These are phyloP conservation scores for Scheffersomyces parashehatae DNA, from an alignment of 1,139 yeast species.

Conservation along the genomic window DNA sequence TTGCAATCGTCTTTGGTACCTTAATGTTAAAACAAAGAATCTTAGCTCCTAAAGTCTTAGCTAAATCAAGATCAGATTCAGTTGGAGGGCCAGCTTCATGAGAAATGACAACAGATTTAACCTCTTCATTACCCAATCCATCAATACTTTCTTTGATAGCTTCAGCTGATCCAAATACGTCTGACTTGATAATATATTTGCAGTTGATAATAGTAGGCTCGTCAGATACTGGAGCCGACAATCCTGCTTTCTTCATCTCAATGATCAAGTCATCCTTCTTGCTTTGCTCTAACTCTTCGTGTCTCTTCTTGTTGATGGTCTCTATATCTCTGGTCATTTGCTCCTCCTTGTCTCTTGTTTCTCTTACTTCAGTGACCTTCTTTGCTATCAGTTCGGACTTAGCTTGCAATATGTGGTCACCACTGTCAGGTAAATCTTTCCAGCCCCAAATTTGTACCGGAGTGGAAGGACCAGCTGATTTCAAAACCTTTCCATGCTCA, in stretches of 20 bases:
- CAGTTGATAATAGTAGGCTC: constrained; percentile 35
- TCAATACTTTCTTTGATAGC: constrained; percentile 72
- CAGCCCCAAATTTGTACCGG: constrained; percentile 95
- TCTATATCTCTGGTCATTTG: constrained; percentile 69
- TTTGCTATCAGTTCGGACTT: constrained; percentile 73
- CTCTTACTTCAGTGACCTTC: constrained; percentile 67
- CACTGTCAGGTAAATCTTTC: constrained; percentile 92
- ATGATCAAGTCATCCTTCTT: constrained; percentile 52
- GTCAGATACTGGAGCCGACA: constrained; percentile 44
- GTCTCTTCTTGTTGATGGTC: constrained; percentile 61
- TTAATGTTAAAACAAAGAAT: constrained; percentile 79
- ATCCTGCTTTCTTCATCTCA: constrained; percentile 58
- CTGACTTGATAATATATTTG: constrained; percentile 79
- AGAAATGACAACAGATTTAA: constrained; percentile 63
- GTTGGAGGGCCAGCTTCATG: constrained; percentile 85
- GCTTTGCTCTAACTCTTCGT: constrained; percentile 47
- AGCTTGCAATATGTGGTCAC: constrained; percentile 81
- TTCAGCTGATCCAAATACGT: constrained; percentile 74
- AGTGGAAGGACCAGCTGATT: constrained; percentile 79
- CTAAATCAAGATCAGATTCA: constrained; percentile 80
- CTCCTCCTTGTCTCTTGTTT: constrained; percentile 54
- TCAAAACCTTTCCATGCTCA: constrained; percentile 65
- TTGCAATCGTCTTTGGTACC: constrained; percentile 62
- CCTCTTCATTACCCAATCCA: constrained; percentile 84
- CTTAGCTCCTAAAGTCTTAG: constrained; percentile 70